Evolutionary conservation across 2,329 filamentous ascomycete genomes (phyloP), one percentile per base, ranked within the genome.

Genomic region (Coniosporium tulheliwenetii): DNA sequence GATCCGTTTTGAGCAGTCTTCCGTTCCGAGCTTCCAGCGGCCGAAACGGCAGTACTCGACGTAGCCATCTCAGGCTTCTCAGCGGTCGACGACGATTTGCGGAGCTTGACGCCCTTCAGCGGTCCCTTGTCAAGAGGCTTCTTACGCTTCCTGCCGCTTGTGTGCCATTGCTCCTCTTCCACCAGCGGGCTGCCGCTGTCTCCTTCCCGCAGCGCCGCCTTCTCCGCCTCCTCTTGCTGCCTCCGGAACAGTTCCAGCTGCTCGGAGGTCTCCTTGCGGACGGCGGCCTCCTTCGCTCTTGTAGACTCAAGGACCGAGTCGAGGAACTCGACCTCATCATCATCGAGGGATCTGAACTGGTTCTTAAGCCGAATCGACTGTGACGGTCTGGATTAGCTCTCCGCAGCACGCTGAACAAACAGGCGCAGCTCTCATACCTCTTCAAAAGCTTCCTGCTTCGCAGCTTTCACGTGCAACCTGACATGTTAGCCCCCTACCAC

Each of bases 391-490:
- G 3, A 26, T 26, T 7, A 26, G 19, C 19, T 7, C 19, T 26
- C 19, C 7, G 7, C 19, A 26, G 4, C 19, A 7, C 19, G 7
- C 4, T 7, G 7, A 26, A 26, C 3, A 7, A 3, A 26, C 7
- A 26, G 19, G 19, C 19, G 19, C 19, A 26, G 19, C 19, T 26
- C 36, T 14, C 68, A 56, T 44, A 54, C 69, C 58, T 89, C 83
- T 57, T 86, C 83, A 57, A 86, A 85, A 8, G 79, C 81, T 14
- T 83, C 82, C 62, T 89, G 81, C 60, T 87, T 89, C 43, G 81
- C 81, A 47, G 78, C 82, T 81, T 47, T 38, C 40, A 44, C 35
- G 42, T 44, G 39, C 46, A 47, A 52, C 41, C 56, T 58, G 50
- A 51, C 49, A 58, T 55, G 50, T 58, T 45, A 59, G 50, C 44